Percentiles rank a stretch among this genome's conserved stretches.
These are phyloP conservation scores for Penicillium sp. DNA, from an alignment of 2,329 filamentous ascomycete species.

Conservation along the genomic window DNA sequence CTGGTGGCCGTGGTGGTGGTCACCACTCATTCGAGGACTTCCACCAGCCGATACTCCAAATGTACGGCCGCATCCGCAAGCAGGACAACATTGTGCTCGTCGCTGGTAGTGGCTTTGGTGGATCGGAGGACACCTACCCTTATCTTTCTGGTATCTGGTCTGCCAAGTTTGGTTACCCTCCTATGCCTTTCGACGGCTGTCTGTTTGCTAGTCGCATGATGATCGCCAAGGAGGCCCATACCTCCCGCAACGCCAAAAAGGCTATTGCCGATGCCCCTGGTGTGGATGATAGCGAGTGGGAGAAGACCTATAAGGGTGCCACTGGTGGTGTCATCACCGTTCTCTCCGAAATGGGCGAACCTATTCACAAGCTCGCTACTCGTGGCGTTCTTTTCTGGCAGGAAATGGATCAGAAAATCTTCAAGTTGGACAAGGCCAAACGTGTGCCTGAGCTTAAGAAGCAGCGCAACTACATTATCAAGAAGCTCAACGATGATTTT, in stretches of 20 bases:
- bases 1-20: constrained; percentile 86
- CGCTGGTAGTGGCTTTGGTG: constrained; percentile 88
- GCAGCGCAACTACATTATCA: constrained; percentile 85
- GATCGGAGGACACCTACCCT: constrained; percentile 84
- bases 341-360: constrained; percentile 97
- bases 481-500: constrained; percentile 93
- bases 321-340: constrained; percentile 95
- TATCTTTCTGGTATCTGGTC: constrained; percentile 90
- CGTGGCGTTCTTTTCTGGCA: constrained; percentile 96
- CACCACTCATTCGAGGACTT: constrained; percentile 96
- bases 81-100: constrained; percentile 84
- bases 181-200: constrained; percentile 92
- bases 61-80: constrained; percentile 85
- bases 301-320: constrained; percentile 86
- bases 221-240: constrained; percentile 89
- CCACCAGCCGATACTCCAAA: constrained; percentile 83
- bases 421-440: constrained; percentile 93
- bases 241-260: constrained; percentile 81
- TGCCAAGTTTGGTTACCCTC: constrained; percentile 78
- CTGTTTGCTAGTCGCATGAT: constrained; percentile 92
- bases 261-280: constrained; percentile 84
- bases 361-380: constrained; percentile 97
- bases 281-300: constrained; percentile 79
- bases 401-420: constrained; percentile 99
- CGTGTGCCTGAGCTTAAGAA: constrained; percentile 83